phyloP scores from a whole-genome alignment of 257 asterid species.

The Cynanchum wilfordii region DNA sequence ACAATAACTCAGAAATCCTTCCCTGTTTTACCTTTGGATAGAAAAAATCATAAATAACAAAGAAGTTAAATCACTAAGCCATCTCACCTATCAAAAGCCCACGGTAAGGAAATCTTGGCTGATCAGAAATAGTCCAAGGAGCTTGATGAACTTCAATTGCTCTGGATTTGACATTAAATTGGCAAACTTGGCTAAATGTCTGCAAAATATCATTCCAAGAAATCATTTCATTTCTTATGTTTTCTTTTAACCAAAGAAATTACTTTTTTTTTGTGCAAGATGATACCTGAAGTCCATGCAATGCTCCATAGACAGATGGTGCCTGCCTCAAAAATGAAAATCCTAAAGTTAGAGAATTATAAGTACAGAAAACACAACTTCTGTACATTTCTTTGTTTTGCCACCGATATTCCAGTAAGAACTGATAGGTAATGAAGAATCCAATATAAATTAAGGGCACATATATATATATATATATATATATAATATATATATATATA shows the following conservation, averaged over 20 bases:
- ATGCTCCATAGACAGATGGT: constrained; percentile 79
- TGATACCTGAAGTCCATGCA: constrained; percentile 84
- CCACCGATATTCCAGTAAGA: neutral
- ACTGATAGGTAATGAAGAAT: neutral
- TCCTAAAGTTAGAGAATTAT: neutral
- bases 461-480: neutral
- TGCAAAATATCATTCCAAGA: constrained; percentile 29
- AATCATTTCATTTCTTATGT: constrained; percentile 7
- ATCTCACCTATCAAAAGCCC: constrained; percentile 86
- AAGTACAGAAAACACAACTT: neutral
- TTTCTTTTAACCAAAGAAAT: neutral
- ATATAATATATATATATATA: neutral
- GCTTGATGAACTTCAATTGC: constrained; percentile 62
- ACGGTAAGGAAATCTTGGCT: constrained; percentile 82
- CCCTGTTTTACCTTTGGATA: neutral
- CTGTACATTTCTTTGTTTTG: neutral
- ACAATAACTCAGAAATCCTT: neutral
- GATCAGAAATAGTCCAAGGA: constrained; percentile 79
- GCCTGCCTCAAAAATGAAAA: constrained; percentile 56
- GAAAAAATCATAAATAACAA: neutral
- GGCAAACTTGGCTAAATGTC: constrained; percentile 97
- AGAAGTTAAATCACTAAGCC: neutral
- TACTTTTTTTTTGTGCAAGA: neutral
- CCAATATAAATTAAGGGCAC: neutral
- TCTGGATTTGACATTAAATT: constrained; percentile 43